These are phyloP conservation scores for Amyloporia xantha DNA, from an alignment of 768 basidiomycete species.

Conservation along the genomic window DNA sequence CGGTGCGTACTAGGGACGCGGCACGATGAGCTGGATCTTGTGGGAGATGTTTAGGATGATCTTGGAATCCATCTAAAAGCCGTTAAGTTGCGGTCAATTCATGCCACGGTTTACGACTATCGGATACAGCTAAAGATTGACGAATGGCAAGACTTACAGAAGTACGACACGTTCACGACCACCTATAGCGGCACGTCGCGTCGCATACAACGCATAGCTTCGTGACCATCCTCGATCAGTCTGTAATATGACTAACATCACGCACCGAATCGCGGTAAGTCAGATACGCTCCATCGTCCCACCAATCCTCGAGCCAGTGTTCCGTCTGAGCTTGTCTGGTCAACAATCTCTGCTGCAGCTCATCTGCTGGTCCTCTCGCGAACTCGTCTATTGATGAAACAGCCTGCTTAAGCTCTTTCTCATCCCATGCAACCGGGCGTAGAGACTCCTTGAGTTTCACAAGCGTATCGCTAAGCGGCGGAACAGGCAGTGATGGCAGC, in stretches of 20 bases:
- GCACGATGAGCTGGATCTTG: constrained; percentile 60
- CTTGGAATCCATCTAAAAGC: constrained; percentile 65
- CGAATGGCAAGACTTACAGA: constrained; percentile 44
- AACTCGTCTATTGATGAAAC: constrained; percentile 66
- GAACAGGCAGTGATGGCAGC: constrained; percentile 73
- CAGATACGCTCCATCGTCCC: constrained; percentile 83
- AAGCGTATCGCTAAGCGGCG: constrained; percentile 59
- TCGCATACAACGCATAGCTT: neutral
- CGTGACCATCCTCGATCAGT: too few relatives aligned
- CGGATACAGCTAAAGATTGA: too few relatives aligned
- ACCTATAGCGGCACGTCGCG: constrained; percentile 36
- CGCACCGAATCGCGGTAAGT: constrained; percentile 80
- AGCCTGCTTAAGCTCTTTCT: constrained; percentile 48
- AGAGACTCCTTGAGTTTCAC: constrained; percentile 63
- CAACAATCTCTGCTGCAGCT: constrained; percentile 62
- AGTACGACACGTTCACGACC: constrained; percentile 91
- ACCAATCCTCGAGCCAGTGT: constrained; percentile 93
- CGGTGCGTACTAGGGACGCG: constrained; percentile 61
- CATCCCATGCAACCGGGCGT: constrained; percentile 63
- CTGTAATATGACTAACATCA: too few relatives aligned
- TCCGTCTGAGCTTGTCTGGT: constrained; percentile 44
- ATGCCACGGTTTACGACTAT: neutral
- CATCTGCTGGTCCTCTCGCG: constrained; percentile 32
- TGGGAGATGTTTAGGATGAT: constrained; percentile 53
- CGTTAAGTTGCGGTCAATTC: neutral